Evolutionary conservation across 768 basidiomycete genomes (phyloP).

Genomic region (Hericium erinaceus): DNA sequence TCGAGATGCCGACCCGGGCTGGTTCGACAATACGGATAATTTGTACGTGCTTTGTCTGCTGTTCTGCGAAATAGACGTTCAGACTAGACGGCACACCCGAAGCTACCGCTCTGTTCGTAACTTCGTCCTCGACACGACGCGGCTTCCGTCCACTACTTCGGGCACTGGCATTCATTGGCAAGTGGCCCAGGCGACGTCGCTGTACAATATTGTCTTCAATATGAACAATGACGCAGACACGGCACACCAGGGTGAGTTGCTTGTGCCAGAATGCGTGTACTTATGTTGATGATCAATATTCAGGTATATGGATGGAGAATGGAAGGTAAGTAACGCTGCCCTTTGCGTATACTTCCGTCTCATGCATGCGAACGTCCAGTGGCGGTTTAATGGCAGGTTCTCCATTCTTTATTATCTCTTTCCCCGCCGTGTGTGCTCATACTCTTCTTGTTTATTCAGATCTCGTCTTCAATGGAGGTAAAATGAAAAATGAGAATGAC

Average conservation of each 20-base stretch:
- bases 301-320: slow-evolving; percentile 67
- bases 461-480: slow-evolving; percentile 39
- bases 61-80: neutral
- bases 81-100: neutral
- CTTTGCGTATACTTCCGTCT: too few species aligned
- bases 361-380: slow-evolving; percentile 7
- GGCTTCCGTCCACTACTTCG: slow-evolving; percentile 42
- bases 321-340: slow-evolving; percentile 31
- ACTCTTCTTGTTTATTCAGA: slow-evolving; percentile 19
- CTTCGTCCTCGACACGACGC: slow-evolving; percentile 59
- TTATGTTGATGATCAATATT: neutral
- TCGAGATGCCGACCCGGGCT: slow-evolving; percentile 51
- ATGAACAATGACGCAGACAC: slow-evolving; percentile 59
- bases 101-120: slow-evolving; percentile 69
- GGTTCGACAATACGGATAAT: slow-evolving; percentile 53
- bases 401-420: neutral
- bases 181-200: slow-evolving; percentile 67
- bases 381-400: slow-evolving; percentile 50
- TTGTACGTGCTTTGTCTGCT: slow-evolving; percentile 35
- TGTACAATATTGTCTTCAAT: slow-evolving; percentile 65
- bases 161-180: slow-evolving; percentile 81
- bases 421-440: neutral
- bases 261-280: slow-evolving; percentile 1
- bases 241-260: slow-evolving; percentile 50
- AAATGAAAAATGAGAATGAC: too few species aligned